Conservation (phyloP, 2,329 filamentous ascomycete genomes). For the Furcasterigmium furcatum region DNA sequence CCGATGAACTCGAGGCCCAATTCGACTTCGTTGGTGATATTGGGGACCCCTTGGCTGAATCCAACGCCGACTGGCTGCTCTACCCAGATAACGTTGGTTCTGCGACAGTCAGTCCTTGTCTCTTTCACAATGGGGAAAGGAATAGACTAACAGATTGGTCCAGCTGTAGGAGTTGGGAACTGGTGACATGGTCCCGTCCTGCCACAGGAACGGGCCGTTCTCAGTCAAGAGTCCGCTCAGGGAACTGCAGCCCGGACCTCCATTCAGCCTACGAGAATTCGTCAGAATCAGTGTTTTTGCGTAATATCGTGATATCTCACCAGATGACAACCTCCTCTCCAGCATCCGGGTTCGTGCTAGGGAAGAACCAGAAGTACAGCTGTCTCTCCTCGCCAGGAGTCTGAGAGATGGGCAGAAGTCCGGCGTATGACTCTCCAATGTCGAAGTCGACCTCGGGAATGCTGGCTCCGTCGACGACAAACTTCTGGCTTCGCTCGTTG, state of each 20-base stretch:
- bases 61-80: conserved; percentile 67
- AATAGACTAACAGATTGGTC: conserved; percentile 51
- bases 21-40: conserved; percentile 63
- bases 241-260: conserved; percentile 50
- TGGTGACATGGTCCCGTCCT: conserved; percentile 65
- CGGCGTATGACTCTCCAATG: conserved; percentile 62
- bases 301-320: conserved; percentile 15
- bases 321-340: conserved; percentile 61
- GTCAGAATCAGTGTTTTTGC: not conserved
- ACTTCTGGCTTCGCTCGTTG: conserved; percentile 26
- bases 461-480: conserved; percentile 58
- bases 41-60: conserved; percentile 63
- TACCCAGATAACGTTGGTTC: conserved; percentile 72
- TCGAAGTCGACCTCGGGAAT: conserved; percentile 71
- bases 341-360: conserved; percentile 45
- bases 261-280: conserved; percentile 6
- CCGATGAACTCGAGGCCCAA: conserved; percentile 71
- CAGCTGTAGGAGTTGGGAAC: conserved; percentile 67
- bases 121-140: no score
- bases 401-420: conserved; percentile 55
- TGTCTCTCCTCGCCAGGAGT: conserved; percentile 42
- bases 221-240: conserved; percentile 71
- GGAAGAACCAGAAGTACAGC: conserved; percentile 68
- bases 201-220: conserved; percentile 72
- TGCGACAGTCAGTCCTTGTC: not conserved